Evolutionary conservation across 345 rosid species (phyloP), one percentile per base, ranked within the genome.

Genomic region (Adansonia digitata): DNA sequence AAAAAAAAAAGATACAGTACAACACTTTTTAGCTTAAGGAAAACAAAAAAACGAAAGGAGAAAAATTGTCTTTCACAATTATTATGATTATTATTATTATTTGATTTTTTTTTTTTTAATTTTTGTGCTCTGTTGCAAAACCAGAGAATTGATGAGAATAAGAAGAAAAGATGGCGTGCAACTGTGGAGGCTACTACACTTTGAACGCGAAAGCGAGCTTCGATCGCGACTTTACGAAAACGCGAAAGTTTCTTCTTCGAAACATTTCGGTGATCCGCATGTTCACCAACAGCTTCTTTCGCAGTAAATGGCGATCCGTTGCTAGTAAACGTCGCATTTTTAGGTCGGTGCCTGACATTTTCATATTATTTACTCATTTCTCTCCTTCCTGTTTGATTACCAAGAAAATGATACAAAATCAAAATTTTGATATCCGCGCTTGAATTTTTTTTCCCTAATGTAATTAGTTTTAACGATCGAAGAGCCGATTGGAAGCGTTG

Each of bases 211-310:
- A 84, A 52, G 29, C 74, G 24, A 74, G 73, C 76, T 76, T 82
- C 80, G 81, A 75, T 55, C 86, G 81, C 61, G 75, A 78, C 55
- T 69, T 76, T 26, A 60, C 73, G 51, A 80, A 77, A 53, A 73
- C 77, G 70, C 85, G 85, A 1, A 84, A 48, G 55, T 78, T 82
- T 77, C 71, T 48, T 69, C 74, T 86, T 26, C 90, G 85, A 59
- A 85, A 70, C 81, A 85, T 86, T 61, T 84, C 89, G 51, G 74
- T 77, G 78, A 60, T 84, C 60, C 81, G 85, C 81, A 72, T 81
- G 49, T 83, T 83, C 77, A 83, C 77, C 62, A 85, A 70, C 72
- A 75, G 83, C 29, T 82, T 82, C 71, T 61, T 81, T 62, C 40
- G 81, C 74, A 60, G 76, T 3, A 85, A 82, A 20, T 74, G 85